A percentile compares a stretch with the other conserved stretches of the same genome.
These are phyloP conservation scores for Amanita pallidorosea DNA, from an alignment of 768 basidiomycete species.

Conservation along the genomic window DNA sequence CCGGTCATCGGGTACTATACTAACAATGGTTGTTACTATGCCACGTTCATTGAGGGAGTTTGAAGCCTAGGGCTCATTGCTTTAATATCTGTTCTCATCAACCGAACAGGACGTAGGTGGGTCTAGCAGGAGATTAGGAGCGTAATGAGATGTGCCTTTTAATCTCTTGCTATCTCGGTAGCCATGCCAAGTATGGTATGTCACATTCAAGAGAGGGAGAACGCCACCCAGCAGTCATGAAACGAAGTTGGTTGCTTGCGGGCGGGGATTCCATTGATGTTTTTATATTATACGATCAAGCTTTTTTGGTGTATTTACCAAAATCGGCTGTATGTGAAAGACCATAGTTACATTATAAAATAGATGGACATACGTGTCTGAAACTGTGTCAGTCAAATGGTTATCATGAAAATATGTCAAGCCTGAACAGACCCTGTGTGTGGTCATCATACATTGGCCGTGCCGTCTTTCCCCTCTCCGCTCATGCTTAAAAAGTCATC, in stretches of 20 bases:
- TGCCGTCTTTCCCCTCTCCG: conserved; percentile 9
- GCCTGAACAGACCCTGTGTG: not conserved
- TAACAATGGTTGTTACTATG: conserved; percentile 41
- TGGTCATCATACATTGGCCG: not conserved
- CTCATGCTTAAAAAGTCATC: conserved; percentile 42
- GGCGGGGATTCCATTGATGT: no score
- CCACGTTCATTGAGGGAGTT: not conserved
- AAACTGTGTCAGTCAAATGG: not conserved
- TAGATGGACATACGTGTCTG: no score
- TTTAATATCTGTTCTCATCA: conserved; percentile 33
- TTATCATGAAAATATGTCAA: not conserved
- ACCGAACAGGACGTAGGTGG: conserved; percentile 40
- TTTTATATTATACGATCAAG: no score
- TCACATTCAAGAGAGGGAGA: not conserved
- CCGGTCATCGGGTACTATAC: no score
- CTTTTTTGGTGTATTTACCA: not conserved
- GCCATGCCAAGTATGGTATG: no score
- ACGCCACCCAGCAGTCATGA: conserved; percentile 18
- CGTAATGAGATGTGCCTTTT: no score
- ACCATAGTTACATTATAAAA: no score
- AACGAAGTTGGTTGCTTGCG: no score
- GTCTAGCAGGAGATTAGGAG: conserved; percentile 14
- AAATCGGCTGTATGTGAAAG: not conserved
- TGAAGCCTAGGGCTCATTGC: conserved; percentile 14
- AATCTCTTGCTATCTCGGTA: not conserved